Percentiles rank a stretch among this genome's conserved stretches.
phyloP scores from a whole-genome alignment of 495 filamentous ascomycete genomes.

The Umbilicaria muhlenbergii region DNA sequence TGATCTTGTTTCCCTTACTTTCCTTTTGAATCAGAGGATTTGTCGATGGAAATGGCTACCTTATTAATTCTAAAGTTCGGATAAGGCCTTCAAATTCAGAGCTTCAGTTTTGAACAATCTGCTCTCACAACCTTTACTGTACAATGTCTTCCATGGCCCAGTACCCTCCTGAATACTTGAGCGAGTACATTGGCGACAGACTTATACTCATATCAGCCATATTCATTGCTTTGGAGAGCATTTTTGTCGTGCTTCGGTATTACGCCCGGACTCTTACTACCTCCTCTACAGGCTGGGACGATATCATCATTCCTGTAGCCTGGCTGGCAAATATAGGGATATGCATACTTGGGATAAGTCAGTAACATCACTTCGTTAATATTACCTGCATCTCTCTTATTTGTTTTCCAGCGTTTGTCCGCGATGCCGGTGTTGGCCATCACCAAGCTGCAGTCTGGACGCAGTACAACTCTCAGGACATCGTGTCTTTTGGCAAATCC shows the following conservation, averaged over 20 bases:
- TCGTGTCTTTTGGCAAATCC: neutral
- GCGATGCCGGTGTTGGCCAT: constrained; percentile 10
- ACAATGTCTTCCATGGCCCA: too few species aligned
- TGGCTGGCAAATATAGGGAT: constrained; percentile 4
- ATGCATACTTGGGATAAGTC: neutral
- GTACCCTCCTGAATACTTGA: too few species aligned
- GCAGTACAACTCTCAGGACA: neutral
- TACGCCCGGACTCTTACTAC: constrained; percentile 5
- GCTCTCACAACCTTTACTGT: too few species aligned
- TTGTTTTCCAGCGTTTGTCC: constrained; percentile 4
- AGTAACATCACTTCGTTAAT: neutral
- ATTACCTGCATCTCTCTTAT: constrained; percentile 11
- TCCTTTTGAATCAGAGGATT: too few species aligned
- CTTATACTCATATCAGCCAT: constrained; percentile 15
- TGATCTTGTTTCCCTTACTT: too few species aligned
- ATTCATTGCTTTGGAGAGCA: constrained; percentile 7
- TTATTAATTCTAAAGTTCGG: too few species aligned
- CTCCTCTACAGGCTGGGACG: constrained; percentile 9
- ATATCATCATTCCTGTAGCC: constrained; percentile 8
- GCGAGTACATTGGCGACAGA: constrained; percentile 22
- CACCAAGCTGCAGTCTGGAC: neutral
- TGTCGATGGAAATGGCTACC: too few species aligned
- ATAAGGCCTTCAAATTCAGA: too few species aligned
- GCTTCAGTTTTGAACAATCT: too few species aligned
- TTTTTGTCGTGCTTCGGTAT: constrained; percentile 8